phyloP scores from a whole-genome alignment of 2,329 filamentous ascomycete genomes.

The Rhinocladiella similis region DNA sequence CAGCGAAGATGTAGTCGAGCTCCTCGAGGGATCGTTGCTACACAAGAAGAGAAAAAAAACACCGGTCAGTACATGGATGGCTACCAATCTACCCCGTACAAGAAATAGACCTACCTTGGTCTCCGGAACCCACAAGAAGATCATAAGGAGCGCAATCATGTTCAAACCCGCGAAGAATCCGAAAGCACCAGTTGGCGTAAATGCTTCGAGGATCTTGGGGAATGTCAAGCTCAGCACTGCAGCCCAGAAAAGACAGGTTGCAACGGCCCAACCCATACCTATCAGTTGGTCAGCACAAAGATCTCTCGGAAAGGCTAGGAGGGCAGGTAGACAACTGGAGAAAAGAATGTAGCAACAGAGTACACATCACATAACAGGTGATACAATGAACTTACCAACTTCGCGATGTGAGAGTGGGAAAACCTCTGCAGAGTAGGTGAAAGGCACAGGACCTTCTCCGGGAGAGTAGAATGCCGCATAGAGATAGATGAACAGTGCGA shows the following conservation, averaged over 20 bases:
- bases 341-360: conserved; percentile 47
- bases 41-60: not conserved
- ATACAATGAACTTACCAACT: not conserved
- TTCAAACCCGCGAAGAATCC: conserved; percentile 37
- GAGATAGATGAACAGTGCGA: conserved; percentile 43
- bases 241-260: conserved; percentile 49
- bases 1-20: conserved; percentile 48
- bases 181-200: conserved; percentile 33
- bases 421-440: conserved; percentile 42
- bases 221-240: conserved; percentile 50
- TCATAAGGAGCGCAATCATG: conserved; percentile 44
- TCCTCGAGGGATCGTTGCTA: conserved; percentile 32
- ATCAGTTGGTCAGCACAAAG: conserved; percentile 40
- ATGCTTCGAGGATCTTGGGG: conserved; percentile 18
- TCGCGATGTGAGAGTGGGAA: not conserved
- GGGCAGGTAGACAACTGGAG: too few relatives aligned
- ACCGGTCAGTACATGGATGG: not conserved
- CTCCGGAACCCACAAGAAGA: conserved; percentile 41
- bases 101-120: conserved; percentile 21
- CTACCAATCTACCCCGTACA: not conserved
- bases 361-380: conserved; percentile 26
- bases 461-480: conserved; percentile 50
- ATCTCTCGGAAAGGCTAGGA: too few relatives aligned
- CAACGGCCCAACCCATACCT: conserved; percentile 45
- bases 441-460: conserved; percentile 53